Evolutionary conservation across 805 yeast genomes (phyloP).

Genomic region (Monosporozyma solicola): DNA sequence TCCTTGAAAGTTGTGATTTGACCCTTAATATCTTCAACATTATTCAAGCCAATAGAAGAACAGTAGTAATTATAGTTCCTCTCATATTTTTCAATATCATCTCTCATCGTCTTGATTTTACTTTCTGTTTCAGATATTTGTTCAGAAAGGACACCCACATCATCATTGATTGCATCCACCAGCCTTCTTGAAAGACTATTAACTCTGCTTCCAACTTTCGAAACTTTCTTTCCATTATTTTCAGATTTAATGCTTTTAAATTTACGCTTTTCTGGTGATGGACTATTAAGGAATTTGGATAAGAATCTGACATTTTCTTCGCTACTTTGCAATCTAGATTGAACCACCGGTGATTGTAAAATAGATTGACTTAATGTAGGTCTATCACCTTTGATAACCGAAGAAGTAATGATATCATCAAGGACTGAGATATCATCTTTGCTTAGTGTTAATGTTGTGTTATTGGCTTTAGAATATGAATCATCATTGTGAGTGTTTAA

Average conservation of each 20-base stretch:
- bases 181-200: background rate
- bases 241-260: background rate
- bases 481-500: background rate
- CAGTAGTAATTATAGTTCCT: background rate
- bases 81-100: background rate
- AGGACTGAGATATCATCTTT: conserved; percentile 18
- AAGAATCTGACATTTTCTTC: background rate
- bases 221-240: background rate
- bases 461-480: background rate
- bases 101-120: background rate
- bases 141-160: background rate
- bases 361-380: conserved; percentile 12
- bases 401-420: conserved; percentile 21
- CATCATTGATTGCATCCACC: conserved; percentile 3
- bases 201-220: conserved; percentile 1
- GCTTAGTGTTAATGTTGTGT: conserved; percentile 6
- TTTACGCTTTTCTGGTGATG: conserved; percentile 1
- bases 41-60: background rate
- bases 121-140: background rate
- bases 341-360: conserved; percentile 15
- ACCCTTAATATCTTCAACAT: background rate
- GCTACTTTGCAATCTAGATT: background rate
- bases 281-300: background rate
- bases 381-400: conserved; percentile 13
- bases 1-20: background rate